Percentiles rank a stretch among this genome's conserved stretches.
Conservation (phyloP, 106 monocot genomes). For the Triglochin maritima region DNA sequence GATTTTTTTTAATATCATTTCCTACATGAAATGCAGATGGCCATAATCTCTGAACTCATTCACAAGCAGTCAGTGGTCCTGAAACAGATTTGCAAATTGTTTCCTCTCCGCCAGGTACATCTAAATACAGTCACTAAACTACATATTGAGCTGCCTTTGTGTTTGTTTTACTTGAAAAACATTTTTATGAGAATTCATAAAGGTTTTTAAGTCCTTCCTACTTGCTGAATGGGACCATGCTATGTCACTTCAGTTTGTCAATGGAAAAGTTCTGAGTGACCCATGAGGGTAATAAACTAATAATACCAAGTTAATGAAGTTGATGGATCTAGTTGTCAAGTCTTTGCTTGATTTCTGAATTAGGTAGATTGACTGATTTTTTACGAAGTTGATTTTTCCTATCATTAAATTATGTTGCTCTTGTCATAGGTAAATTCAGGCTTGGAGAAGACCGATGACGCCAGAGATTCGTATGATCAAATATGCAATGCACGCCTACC, state of each 20-base stretch:
- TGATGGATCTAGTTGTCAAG: neutral
- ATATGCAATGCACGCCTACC: conserved; percentile 91
- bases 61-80: conserved; percentile 67
- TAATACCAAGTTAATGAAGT: neutral
- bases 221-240: too few species aligned
- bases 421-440: conserved; percentile 48
- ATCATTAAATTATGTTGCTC: neutral
- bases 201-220: too few species aligned
- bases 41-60: conserved; percentile 67
- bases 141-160: neutral
- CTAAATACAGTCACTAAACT: neutral
- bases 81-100: conserved; percentile 74
- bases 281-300: too few species aligned
- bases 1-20: neutral
- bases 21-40: conserved; percentile 47
- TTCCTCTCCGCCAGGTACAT: conserved; percentile 66
- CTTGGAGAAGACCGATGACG: conserved; percentile 36
- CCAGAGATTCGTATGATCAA: conserved; percentile 52
- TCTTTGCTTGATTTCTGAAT: neutral
- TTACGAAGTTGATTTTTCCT: neutral
- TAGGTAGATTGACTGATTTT: neutral
- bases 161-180: neutral
- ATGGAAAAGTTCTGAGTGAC: too few species aligned
- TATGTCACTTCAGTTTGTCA: too few species aligned
- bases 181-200: conserved; percentile 5